Percentiles rank a stretch among this genome's conserved stretches.
phyloP scores from a whole-genome alignment of 2,329 filamentous ascomycete species.

The Hypoxylon sp. region DNA sequence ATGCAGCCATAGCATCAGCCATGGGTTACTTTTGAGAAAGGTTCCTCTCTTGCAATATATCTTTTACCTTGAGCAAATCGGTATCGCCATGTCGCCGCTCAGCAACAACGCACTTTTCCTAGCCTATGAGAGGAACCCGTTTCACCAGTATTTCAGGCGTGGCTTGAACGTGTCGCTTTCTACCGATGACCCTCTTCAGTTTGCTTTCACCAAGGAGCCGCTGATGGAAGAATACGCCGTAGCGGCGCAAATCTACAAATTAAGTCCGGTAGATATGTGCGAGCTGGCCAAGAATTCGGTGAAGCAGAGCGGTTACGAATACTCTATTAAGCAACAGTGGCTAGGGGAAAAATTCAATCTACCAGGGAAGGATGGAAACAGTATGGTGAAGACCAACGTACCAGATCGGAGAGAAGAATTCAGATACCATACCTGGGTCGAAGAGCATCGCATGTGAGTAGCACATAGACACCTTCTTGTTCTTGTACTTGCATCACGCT shows the following conservation, averaged over 20 bases:
- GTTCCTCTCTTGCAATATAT: slow-evolving; percentile 96
- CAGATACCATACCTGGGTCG: slow-evolving; percentile 85
- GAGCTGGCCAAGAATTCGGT: slow-evolving; percentile 97
- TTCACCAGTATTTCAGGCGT: slow-evolving; percentile 93
- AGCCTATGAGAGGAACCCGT: slow-evolving; percentile 96
- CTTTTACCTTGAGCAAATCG: slow-evolving; percentile 98
- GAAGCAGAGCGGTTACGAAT: slow-evolving; percentile 93
- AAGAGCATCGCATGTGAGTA: slow-evolving; percentile 87
- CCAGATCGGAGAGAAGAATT: slow-evolving; percentile 94
- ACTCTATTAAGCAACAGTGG: slow-evolving; percentile 91
- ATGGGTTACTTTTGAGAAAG: slow-evolving; percentile 92
- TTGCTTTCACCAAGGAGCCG: slow-evolving; percentile 98
- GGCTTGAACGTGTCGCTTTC: slow-evolving; percentile 96
- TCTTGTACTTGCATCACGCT: slow-evolving; percentile 8
- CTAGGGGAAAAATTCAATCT: slow-evolving; percentile 83
- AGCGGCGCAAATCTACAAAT: slow-evolving; percentile 97
- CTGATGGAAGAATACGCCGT: slow-evolving; percentile 98
- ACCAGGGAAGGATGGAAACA: slow-evolving; percentile 87
- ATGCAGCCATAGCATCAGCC: slow-evolving; percentile 96
- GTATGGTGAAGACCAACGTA: slow-evolving; percentile 96
- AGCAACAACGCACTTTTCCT: slow-evolving; percentile 98
- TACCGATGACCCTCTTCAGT: slow-evolving; percentile 96
- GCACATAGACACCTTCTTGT: not conserved
- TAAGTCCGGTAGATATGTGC: slow-evolving; percentile 98
- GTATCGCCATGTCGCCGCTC: slow-evolving; percentile 98